Conservation (phyloP, 1,284 basidiomycete species). For the Sanghuangporus sanghuang region DNA sequence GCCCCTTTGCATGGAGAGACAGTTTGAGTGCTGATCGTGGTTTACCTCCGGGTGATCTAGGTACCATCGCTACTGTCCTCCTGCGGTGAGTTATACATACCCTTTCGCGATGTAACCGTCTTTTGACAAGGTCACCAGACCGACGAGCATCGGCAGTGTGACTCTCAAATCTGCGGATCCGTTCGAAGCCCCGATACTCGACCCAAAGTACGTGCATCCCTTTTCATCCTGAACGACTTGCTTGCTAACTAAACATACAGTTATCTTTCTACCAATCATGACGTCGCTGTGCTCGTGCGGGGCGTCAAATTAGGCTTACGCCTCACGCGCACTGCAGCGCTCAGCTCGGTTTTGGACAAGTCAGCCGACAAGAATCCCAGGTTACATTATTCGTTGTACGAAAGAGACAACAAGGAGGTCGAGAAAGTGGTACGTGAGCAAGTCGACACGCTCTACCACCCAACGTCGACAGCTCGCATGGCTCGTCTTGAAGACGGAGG, state of each 20-base stretch:
- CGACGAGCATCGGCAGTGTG: constrained; percentile 19
- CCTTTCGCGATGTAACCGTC: not conserved
- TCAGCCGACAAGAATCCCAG: not conserved
- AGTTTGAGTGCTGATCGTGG: not conserved
- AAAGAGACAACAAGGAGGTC: not conserved
- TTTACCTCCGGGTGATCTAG: constrained; percentile 17
- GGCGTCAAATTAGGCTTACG: constrained; percentile 13
- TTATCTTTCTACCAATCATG: constrained; percentile 16
- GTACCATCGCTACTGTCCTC: constrained; percentile 17
- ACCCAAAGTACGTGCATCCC: constrained; percentile 26
- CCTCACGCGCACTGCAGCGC: constrained; percentile 1
- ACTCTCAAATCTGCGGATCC: constrained; percentile 22
- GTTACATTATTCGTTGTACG: constrained; percentile 6
- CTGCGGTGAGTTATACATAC: constrained; percentile 14
- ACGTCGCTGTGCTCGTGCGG: constrained; percentile 16
- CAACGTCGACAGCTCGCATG: constrained; percentile 42
- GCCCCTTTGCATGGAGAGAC: constrained; percentile 18
- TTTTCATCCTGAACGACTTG: not conserved
- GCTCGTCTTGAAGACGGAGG: constrained; percentile 35
- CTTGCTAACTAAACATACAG: not conserved
- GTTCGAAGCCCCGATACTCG: constrained; percentile 23
- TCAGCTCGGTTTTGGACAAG: constrained; percentile 1
- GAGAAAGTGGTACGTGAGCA: constrained; percentile 9
- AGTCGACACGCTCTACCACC: constrained; percentile 43
- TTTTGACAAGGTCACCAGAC: constrained; percentile 6